A percentile compares a stretch with the other conserved stretches of the same genome.
Evolutionary conservation across 352 stramenopile genomes (phyloP).

Genomic region (Globisporangium cylindrosporum): DNA sequence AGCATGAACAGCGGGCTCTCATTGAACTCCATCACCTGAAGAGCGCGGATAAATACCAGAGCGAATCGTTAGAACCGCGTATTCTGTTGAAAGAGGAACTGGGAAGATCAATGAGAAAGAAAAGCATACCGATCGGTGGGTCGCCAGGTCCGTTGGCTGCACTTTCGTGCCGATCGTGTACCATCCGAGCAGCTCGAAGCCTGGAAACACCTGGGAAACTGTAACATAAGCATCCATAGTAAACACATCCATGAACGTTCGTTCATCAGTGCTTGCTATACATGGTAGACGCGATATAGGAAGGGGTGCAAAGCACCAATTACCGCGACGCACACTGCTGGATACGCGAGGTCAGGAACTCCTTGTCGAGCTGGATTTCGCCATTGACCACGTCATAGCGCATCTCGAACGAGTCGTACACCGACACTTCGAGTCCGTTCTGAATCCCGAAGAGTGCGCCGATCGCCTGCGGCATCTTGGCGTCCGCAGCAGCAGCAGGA

Average conservation of each 20-base stretch:
- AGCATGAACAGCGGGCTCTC: conserved; percentile 83
- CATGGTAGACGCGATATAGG: background rate
- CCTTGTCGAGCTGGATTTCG: conserved; percentile 77
- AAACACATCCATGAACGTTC: background rate
- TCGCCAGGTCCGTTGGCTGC: conserved; percentile 63
- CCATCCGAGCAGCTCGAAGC: conserved; percentile 88
- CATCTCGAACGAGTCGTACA: conserved; percentile 90
- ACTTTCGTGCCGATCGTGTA: conserved; percentile 82
- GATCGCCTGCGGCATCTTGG: conserved; percentile 59
- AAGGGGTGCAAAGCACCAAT: background rate
- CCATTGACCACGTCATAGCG: conserved; percentile 55
- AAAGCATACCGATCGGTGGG: conserved; percentile 59
- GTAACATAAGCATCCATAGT: background rate
- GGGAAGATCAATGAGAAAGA: background rate
- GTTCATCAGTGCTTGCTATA: background rate
- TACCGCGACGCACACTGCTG: conserved; percentile 62
- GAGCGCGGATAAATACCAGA: background rate
- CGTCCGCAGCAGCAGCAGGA: conserved; percentile 21
- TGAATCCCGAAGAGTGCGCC: conserved; percentile 93
- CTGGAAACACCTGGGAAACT: conserved; percentile 85
- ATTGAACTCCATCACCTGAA: conserved; percentile 86
- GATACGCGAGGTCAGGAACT: conserved; percentile 74
- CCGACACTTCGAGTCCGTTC: conserved; percentile 71
- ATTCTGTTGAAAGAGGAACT: background rate
- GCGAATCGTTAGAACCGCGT: background rate